Base-by-base conservation (phyloP, 108 stramenopile genomes). In the Skeletonema costatum region DNA sequence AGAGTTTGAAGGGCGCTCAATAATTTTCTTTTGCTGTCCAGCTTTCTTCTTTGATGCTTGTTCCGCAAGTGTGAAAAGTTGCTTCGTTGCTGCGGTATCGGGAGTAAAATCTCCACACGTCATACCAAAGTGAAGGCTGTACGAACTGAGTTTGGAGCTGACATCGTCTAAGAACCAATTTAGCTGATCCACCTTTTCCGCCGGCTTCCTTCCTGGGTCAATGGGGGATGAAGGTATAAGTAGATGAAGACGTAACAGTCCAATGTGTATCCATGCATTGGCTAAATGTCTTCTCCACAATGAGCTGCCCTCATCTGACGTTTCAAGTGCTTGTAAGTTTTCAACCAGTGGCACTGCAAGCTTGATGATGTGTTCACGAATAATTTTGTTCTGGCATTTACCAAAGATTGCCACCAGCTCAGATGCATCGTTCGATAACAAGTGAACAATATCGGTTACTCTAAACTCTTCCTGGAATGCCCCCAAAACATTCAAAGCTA, bases 161-260 rank as follows among this genome's bases (percentile, higher is more conserved):
- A 90, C 35, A 25, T 75, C 73, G 14, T 63, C 56, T 2, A 95
- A 58, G 17, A 89, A 66, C 35, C 63, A 60, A 46, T 91, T 71
- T 14, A 95, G 68, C 30, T 92, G 64, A 4, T 78, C 69, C 4
- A 89, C 89, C 73, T 97, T 96, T 14, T 95, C 92, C 2, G 87
- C 78, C 19, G 98, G 96, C 60, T 86, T 88, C 76, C 71, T 71
- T 29, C 94, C 96, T n/a, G 98, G 98, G 71, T 98, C 98, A n/a
- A 97, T 81, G 2, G 97, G 97, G 14, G 95, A 88, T 21, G 88
- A 76, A 13, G 98, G 98, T 30, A 90, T 58, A 13, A 90, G 69
- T 31, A 98, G 77, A 33, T 87, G 84, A 5, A 97, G 82, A 42
- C 90, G 82, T 4, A 97, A 64, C 30, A 90, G 69, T 5, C 98